Percentiles rank a stretch among this genome's conserved stretches.
Conservation (phyloP, 306 rosid species). For the Cicer judaicum region DNA sequence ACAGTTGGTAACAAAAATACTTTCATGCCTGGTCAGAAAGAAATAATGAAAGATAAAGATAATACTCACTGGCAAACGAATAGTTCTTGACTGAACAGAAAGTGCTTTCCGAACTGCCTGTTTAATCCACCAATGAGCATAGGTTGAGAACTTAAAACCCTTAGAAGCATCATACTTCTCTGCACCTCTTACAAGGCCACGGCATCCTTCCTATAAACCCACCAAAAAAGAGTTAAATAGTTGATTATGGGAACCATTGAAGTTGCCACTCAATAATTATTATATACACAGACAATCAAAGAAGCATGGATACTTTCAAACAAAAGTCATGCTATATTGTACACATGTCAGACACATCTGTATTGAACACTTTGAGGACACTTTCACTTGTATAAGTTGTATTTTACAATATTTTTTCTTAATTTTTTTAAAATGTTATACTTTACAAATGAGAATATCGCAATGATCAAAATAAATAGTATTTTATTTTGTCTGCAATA, state of each 20-base stretch:
- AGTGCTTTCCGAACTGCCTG: conserved; percentile 90
- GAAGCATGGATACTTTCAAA: neutral
- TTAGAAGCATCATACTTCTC: conserved; percentile 96
- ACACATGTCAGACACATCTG: neutral
- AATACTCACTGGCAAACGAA: conserved; percentile 90
- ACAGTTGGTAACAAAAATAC: conserved; percentile 2
- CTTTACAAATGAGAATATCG: neutral
- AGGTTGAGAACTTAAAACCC: conserved; percentile 98
- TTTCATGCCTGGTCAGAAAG: conserved; percentile 15
- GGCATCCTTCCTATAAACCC: conserved; percentile 84
- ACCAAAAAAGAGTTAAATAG: conserved; percentile 29
- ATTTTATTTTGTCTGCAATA: neutral
- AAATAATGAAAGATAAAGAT: conserved; percentile 19
- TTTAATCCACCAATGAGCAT: conserved; percentile 99
- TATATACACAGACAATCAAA: conserved; percentile 5
- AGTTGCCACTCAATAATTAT: conserved; percentile 4
- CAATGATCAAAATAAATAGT: neutral
- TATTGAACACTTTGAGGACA: neutral
- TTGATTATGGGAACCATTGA: conserved; percentile 24
- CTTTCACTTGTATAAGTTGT: neutral
- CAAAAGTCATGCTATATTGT: neutral
- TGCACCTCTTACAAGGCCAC: conserved; percentile 91
- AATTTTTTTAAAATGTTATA: neutral
- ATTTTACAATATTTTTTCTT: neutral
- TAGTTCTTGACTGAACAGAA: conserved; percentile 85